Evolutionary conservation across 257 asterid species (phyloP), one percentile per base, ranked within the genome.

Genomic region (Apocynum venetum): DNA sequence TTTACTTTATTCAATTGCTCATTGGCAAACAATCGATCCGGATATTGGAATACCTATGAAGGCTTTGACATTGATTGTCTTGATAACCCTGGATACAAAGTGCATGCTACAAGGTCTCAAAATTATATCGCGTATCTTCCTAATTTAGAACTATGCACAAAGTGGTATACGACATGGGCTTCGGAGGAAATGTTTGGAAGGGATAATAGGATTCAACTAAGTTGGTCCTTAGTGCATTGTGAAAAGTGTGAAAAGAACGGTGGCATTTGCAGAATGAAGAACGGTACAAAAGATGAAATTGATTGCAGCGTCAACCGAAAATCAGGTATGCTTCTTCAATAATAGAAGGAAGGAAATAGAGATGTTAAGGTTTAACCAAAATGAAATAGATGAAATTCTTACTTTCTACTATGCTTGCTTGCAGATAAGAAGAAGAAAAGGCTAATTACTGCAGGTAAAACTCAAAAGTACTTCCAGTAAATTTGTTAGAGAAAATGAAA

Each of bases 1-100:
- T 66, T 36, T 31, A 70, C 74, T 71, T 8, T 70, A 4, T 80
- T 70, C 43, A 80, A 75, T 43, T 75, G 80, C 55, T 48, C 80
- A 1, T 2, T 11, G 44, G n/a, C n/a, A 35, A 41, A 5, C 31
- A 63, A 72, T 49, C n/a, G 15, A 20, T 59, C 9, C 0, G 10
- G 0, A 31, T 8, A 9, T 9, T 19, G 40, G 52, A 13, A 2
- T 44, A 0, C 2, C 0, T 19, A 0, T 61, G 6, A 14, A 0
- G 7, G 6, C 0, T 4, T 0, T 38, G 48, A 49, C 1, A 8
- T 76, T 5, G 4, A 20, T 38, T 76, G 79, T 76, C 31, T 76
- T 0, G 70, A 74, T 20, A 56, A 8, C 56, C 56, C 70, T 25
- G 79, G 79, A 41, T 65, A 65, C 79, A 41, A 65, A 40, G 66